These are phyloP conservation scores for Ceratobasidium sp. DNA, from an alignment of 1,284 basidiomycete genomes.

Conservation along the genomic window DNA sequence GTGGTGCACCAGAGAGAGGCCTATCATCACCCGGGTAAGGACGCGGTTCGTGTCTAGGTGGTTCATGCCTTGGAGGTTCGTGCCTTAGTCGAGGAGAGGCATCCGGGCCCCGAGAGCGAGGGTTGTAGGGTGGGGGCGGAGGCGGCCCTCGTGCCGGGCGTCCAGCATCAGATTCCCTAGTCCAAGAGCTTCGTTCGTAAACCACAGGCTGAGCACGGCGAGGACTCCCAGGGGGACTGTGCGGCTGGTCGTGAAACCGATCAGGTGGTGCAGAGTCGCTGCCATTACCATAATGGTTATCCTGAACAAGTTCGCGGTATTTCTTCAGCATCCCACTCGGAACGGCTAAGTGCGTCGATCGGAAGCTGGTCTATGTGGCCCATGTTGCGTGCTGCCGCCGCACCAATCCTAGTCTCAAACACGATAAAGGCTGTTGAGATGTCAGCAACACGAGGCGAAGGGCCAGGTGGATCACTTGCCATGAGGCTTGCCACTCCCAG, in stretches of 20 bases:
- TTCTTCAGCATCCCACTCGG: conserved; percentile 37
- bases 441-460: neutral
- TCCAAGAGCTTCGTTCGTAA: conserved; percentile 36
- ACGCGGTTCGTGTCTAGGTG: conserved; percentile 21
- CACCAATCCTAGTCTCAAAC: conserved; percentile 22
- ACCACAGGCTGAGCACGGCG: conserved; percentile 22
- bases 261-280: conserved; percentile 25
- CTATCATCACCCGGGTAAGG: conserved; percentile 31
- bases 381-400: conserved; percentile 29
- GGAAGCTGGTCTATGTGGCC: conserved; percentile 31
- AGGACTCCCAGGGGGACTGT: conserved; percentile 30
- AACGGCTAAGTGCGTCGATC: conserved; percentile 33
- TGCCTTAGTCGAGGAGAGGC: conserved; percentile 24
- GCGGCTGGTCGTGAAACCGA: conserved; percentile 17
- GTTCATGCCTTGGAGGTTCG: conserved; percentile 23
- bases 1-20: conserved; percentile 21
- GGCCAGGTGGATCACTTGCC: neutral
- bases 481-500: conserved; percentile 28
- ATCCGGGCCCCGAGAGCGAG: conserved; percentile 29
- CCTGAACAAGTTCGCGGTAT: conserved; percentile 31
- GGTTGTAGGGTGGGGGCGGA: conserved; percentile 9
- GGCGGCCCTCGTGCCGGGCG: conserved; percentile 9
- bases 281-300: conserved; percentile 15
- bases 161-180: conserved; percentile 26
- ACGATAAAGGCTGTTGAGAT: conserved; percentile 18